A percentile compares a stretch with the other conserved stretches of the same genome.
Conservation (phyloP, 768 basidiomycete species). For the Tricholoma matsutake region DNA sequence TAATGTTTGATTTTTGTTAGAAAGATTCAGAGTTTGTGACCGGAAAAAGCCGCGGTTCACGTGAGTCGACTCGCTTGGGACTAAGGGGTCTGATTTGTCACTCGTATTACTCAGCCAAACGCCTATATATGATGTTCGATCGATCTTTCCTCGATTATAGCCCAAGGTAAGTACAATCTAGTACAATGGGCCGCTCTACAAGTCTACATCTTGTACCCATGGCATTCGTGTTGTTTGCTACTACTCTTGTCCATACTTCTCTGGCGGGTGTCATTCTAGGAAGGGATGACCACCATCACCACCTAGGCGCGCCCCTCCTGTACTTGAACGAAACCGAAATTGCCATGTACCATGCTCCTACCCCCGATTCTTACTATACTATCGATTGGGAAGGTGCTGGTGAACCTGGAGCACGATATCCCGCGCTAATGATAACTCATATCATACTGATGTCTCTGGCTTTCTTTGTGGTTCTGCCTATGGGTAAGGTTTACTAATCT, state of each 20-base stretch:
- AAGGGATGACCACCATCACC: conserved; percentile 44
- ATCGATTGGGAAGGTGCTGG: conserved; percentile 65
- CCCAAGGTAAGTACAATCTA: background rate
- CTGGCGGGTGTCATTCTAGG: conserved; percentile 8
- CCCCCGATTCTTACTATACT: conserved; percentile 80
- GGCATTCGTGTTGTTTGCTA: conserved; percentile 10
- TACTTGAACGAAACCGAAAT: conserved; percentile 79
- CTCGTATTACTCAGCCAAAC: background rate
- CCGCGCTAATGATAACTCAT: conserved; percentile 73
- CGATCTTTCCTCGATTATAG: conserved; percentile 3
- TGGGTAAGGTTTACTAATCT: conserved; percentile 46
- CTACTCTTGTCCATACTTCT: conserved; percentile 16
- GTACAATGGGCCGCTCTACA: conserved; percentile 12
- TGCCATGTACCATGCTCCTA: conserved; percentile 58
- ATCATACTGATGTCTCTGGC: conserved; percentile 71
- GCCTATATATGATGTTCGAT: background rate
- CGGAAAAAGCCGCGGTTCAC: too few species aligned
- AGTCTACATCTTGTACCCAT: conserved; percentile 5
- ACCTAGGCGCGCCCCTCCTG: conserved; percentile 47
- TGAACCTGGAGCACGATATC: conserved; percentile 42
- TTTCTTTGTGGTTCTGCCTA: conserved; percentile 80
- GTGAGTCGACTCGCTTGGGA: too few species aligned
- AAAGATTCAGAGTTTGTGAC: too few species aligned
- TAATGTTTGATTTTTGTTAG: too few species aligned
- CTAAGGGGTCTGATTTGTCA: background rate